Evolutionary conservation across 352 stramenopile species (phyloP).

Genomic region (Globisporangium middletonii): DNA sequence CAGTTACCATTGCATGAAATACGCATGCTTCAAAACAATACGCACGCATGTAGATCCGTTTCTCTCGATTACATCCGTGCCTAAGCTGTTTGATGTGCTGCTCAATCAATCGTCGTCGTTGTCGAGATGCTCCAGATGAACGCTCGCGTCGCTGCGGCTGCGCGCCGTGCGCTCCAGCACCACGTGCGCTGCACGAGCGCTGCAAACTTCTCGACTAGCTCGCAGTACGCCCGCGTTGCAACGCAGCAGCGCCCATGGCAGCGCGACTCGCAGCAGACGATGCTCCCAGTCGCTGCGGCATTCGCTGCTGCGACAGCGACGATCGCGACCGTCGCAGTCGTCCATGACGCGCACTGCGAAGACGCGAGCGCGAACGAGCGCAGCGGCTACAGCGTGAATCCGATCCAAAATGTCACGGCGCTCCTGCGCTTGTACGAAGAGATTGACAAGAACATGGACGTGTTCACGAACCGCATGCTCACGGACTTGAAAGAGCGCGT

Average conservation of each 20-base stretch:
- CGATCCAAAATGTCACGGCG: slow-evolving; percentile 64
- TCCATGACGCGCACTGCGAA: slow-evolving; percentile 18
- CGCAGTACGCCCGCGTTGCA: not conserved
- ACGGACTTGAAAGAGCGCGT: slow-evolving; percentile 54
- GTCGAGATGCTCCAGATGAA: slow-evolving; percentile 2
- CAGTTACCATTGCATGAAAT: no score
- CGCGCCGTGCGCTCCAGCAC: slow-evolving; percentile 6
- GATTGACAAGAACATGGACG: slow-evolving; percentile 83
- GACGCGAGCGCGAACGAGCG: slow-evolving; percentile 9
- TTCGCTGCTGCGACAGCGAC: slow-evolving; percentile 4
- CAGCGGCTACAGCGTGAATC: slow-evolving; percentile 43
- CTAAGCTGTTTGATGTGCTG: not conserved
- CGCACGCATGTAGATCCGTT: no score
- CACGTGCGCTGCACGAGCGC: slow-evolving; percentile 4
- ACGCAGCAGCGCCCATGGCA: not conserved
- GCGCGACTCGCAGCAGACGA: not conserved
- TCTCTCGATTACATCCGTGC: no score
- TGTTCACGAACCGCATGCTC: slow-evolving; percentile 64
- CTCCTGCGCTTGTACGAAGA: slow-evolving; percentile 74
- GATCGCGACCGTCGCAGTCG: not conserved
- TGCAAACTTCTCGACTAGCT: not conserved
- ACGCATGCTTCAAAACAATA: no score
- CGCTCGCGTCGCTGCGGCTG: not conserved
- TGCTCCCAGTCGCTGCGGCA: slow-evolving; percentile 1
- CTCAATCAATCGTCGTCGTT: not conserved